Conservation (phyloP, 2,329 filamentous ascomycete genomes). For the Raffaelea arxii region DNA sequence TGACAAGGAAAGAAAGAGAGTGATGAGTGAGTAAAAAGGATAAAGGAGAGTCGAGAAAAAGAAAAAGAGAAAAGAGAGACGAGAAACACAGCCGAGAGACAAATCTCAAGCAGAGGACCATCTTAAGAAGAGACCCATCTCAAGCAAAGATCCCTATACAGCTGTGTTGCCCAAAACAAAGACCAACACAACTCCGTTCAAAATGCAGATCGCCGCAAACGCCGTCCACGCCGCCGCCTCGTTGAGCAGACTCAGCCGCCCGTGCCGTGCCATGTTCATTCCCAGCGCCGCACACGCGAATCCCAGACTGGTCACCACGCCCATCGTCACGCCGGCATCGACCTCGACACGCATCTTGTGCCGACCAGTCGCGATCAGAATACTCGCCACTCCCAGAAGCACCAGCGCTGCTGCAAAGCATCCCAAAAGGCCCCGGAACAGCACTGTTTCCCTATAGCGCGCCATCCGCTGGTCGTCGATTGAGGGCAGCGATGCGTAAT, state of each 20-base stretch:
- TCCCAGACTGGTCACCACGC: slow-evolving; percentile 56
- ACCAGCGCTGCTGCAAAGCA: slow-evolving; percentile 51
- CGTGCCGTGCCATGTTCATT: slow-evolving; percentile 43
- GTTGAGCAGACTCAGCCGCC: slow-evolving; percentile 31
- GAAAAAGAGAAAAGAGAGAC: not conserved
- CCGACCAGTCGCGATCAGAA: slow-evolving; percentile 58
- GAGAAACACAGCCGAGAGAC: not conserved
- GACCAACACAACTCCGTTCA: slow-evolving; percentile 42
- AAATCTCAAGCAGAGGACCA: too few species aligned
- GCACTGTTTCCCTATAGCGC: slow-evolving; percentile 42
- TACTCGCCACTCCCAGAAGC: slow-evolving; percentile 53
- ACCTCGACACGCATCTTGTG: slow-evolving; percentile 62
- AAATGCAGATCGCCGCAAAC: slow-evolving; percentile 35
- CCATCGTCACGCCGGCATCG: slow-evolving; percentile 61
- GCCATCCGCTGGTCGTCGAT: slow-evolving; percentile 39
- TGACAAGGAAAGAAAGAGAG: not conserved
- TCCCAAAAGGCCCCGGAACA: slow-evolving; percentile 42
- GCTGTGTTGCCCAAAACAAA: slow-evolving; percentile 33
- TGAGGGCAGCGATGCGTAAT: slow-evolving; percentile 44
- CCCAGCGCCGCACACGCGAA: slow-evolving; percentile 53
- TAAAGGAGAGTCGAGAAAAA: not conserved
- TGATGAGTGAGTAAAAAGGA: too few species aligned
- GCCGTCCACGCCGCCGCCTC: slow-evolving; percentile 32
- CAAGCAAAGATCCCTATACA: slow-evolving; percentile 2
- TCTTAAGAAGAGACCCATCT: too few species aligned